A percentile compares a stretch with the other conserved stretches of the same genome.
Conservation (phyloP, 495 filamentous ascomycete species). For the Neurospora sublineolata region DNA sequence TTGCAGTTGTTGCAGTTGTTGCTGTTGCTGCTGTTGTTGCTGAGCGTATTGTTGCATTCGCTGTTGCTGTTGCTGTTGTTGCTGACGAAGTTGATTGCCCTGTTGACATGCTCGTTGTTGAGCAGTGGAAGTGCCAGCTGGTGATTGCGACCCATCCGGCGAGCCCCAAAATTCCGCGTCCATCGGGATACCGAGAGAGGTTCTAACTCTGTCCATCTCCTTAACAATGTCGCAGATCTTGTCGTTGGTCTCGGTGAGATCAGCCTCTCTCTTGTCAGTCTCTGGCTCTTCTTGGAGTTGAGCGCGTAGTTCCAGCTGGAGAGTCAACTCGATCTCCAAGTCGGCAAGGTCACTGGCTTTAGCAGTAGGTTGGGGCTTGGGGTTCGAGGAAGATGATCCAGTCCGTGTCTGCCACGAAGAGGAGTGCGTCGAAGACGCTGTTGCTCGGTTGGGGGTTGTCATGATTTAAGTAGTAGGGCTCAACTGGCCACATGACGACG, state of each 20-base stretch:
- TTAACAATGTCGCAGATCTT: neutral
- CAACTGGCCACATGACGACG: neutral
- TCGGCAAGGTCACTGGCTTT: neutral
- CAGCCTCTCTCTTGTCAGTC: neutral
- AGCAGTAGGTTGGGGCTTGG: neutral
- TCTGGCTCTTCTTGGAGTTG: neutral
- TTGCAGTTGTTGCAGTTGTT: neutral
- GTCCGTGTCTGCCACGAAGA: neutral
- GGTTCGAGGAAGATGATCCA: neutral
- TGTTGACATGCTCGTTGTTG: neutral
- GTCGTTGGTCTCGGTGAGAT: neutral
- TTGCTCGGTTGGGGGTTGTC: neutral
- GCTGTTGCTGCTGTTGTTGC: neutral
- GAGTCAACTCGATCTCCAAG: neutral
- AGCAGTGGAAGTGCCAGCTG: neutral
- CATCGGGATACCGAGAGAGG: neutral
- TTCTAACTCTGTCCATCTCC: neutral
- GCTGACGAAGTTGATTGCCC: neutral
- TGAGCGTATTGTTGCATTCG: neutral
- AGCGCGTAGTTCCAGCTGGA: neutral
- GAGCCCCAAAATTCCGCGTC: neutral
- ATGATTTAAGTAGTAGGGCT: neutral
- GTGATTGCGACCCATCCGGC: neutral
- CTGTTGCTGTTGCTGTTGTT: neutral
- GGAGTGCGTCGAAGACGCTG: neutral